Conservation (phyloP, 148 eudicot genomes). For the Camellia lanceoleosa region DNA sequence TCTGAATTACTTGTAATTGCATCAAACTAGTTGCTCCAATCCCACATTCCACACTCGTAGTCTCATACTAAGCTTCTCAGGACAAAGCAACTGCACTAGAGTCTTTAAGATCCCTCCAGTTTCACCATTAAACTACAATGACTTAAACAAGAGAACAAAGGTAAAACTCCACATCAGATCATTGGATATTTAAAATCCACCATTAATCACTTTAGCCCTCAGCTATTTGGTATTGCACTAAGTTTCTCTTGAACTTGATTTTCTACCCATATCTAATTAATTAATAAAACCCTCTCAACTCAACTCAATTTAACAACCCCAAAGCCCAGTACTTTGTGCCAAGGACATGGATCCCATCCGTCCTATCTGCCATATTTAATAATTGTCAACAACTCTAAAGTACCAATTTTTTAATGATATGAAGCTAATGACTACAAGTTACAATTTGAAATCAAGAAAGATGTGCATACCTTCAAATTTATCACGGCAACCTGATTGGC, state of each 20-base stretch:
- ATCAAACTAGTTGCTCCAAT: no score
- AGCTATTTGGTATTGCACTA: no score
- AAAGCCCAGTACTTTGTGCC: background rate
- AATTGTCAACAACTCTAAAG: background rate
- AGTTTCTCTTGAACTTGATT: background rate
- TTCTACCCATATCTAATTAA: background rate
- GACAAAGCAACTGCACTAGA: no score
- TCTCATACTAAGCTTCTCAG: no score
- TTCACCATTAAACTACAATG: no score
- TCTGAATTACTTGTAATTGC: no score
- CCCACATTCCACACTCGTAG: no score
- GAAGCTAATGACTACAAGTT: background rate
- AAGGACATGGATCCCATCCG: background rate
- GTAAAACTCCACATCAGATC: no score
- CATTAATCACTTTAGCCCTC: no score
- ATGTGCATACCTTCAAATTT: constrained; percentile 4
- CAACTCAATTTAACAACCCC: background rate
- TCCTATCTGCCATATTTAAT: background rate
- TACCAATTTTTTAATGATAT: background rate
- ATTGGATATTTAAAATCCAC: no score
- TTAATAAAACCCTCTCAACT: background rate
- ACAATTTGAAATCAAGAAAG: background rate
- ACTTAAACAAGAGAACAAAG: no score
- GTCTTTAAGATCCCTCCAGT: no score
- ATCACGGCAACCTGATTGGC: constrained; percentile 11